These are phyloP conservation scores for Miscanthus lutarioriparius DNA, from an alignment of 176 grass and related monocot species.

Conservation along the genomic window DNA sequence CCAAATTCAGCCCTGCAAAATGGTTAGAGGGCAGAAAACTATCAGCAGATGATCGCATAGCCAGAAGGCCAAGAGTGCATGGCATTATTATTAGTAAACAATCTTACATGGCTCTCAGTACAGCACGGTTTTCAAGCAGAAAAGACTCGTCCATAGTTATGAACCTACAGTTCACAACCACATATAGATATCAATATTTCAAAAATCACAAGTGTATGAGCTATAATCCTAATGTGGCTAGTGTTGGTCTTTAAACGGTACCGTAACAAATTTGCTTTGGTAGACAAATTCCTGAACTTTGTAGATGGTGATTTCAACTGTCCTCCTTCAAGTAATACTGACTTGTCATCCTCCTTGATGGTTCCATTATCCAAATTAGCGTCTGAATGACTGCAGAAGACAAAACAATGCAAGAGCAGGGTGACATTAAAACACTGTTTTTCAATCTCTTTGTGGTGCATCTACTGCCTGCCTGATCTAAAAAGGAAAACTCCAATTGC, in stretches of 20 bases:
- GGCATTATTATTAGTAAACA: background rate
- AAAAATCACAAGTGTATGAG: background rate
- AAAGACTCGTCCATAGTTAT: slow-evolving; percentile 80
- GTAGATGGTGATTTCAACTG: slow-evolving; percentile 46
- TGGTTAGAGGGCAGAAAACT: background rate
- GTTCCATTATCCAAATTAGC: slow-evolving; percentile 47
- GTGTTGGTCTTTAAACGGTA: slow-evolving; percentile 30
- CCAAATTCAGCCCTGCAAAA: slow-evolving; percentile 75
- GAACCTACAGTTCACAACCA: slow-evolving; percentile 57
- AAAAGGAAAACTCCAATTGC: background rate
- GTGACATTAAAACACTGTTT: background rate
- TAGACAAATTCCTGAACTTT: slow-evolving; percentile 55
- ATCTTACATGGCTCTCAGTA: slow-evolving; percentile 84
- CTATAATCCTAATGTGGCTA: slow-evolving; percentile 4
- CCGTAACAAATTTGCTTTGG: slow-evolving; percentile 50
- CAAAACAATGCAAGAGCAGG: slow-evolving; percentile 16
- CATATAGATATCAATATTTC: slow-evolving; percentile 10
- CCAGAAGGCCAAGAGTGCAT: slow-evolving; percentile 5
- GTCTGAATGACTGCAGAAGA: slow-evolving; percentile 49
- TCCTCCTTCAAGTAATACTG: slow-evolving; percentile 62
- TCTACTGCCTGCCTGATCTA: background rate
- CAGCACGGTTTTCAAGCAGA: slow-evolving; percentile 72
- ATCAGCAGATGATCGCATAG: background rate
- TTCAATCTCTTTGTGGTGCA: background rate
- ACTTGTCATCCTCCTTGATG: slow-evolving; percentile 51